Base-by-base conservation (phyloP, 2,329 filamentous ascomycete species). In the Sporothrix pseudoabietina region DNA sequence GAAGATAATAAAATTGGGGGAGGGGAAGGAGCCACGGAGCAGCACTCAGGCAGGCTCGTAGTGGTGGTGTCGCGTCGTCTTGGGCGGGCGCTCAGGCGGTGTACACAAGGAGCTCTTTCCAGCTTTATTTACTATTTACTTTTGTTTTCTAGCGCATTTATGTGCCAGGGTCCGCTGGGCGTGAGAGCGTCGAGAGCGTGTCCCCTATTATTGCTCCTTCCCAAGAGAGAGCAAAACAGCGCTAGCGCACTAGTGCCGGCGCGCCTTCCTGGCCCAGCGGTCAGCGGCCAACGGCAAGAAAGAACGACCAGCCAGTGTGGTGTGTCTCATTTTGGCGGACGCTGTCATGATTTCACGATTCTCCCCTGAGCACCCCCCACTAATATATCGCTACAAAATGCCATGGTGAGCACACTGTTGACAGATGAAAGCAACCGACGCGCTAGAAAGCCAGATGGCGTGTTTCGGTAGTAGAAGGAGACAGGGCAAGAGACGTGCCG, bases 91-190 rank as follows among this genome's bases (percentile, higher is more conserved):
- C 35, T 8, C 35, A 35, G 35, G 6, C 22, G n/a, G 19, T 14
- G 26, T 47, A 49, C 12, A 30, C 39, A 54, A 55, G 2, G 7
- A 19, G 61, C 39, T 49, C 26, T 55, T n/a, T 22, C 12, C 26
- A 30, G 26, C n/a, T 69, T 69, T 69, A 54, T 69, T 69, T 69
- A 69, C 47, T 69, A 54, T 69, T 69, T 69, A 69, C 47, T 30
- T 68, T 30, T 55, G 52, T 55, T 54, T 69, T 69, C 30, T 54
- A 54, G 66, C 47, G 66, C 30, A 54, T 69, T 39, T 39, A 4
- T 10, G 47, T 22, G 65, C 26, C 47, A 52, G 65, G 65, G 65
- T 35, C 63, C 26, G 22, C 16, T 44, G 16, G 30, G 57, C 26
- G 12, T 59, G 26, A 26, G 26, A 26, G 26, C 26, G 26, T 26